A percentile compares a stretch with the other conserved stretches of the same genome.
phyloP scores from a whole-genome alignment of 805 yeast species.

The Cyberlindnera petersonii region DNA sequence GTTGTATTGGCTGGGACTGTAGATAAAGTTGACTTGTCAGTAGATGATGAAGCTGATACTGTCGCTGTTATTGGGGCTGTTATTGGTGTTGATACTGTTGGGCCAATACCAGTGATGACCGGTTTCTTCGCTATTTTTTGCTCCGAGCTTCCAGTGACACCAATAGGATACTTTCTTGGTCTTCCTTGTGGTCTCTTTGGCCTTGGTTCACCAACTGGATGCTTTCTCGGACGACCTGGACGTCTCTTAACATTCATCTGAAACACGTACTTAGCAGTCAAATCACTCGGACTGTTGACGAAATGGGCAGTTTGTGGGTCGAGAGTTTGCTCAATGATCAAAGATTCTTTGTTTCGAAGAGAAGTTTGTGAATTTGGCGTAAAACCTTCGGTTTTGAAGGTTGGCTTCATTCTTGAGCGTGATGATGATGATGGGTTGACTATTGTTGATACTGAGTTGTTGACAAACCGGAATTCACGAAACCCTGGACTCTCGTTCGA shows the following conservation, averaged over 20 bases:
- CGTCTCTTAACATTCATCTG: constrained; percentile 33
- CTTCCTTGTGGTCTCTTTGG: constrained; percentile 29
- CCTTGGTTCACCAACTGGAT: constrained; percentile 44
- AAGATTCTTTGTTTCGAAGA: constrained; percentile 11
- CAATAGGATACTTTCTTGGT: constrained; percentile 26
- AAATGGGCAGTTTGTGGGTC: constrained; percentile 6
- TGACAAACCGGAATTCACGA: constrained; percentile 23
- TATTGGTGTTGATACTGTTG: background rate
- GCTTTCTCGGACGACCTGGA: constrained; percentile 50
- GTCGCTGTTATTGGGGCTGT: background rate
- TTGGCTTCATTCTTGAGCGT: constrained; percentile 23
- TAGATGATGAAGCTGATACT: background rate
- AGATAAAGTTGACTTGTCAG: background rate
- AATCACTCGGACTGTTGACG: constrained; percentile 8
- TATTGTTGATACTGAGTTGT: constrained; percentile 23
- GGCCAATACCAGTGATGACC: too few relatives aligned
- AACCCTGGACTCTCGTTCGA: background rate
- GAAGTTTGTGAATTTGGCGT: constrained; percentile 4
- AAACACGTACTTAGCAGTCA: constrained; percentile 16
- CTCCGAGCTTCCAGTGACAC: constrained; percentile 7
- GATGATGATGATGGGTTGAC: constrained; percentile 12
- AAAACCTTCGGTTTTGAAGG: constrained; percentile 20
- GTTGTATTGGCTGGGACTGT: constrained; percentile 12
- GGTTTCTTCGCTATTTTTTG: constrained; percentile 2
- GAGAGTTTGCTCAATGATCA: constrained; percentile 25